phyloP scores from a whole-genome alignment of 2,329 filamentous ascomycete species.

The Aspergillus pseudotamarii region DNA sequence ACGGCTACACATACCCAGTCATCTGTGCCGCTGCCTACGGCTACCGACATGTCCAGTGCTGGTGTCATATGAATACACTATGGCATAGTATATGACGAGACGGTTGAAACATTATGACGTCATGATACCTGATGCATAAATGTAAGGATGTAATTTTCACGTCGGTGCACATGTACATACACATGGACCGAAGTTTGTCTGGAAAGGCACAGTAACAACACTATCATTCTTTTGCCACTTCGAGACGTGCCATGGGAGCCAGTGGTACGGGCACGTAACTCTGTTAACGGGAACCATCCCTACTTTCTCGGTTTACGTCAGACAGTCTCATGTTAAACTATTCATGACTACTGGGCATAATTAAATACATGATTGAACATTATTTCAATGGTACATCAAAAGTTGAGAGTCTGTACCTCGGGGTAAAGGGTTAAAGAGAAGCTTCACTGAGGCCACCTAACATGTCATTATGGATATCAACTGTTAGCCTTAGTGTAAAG shows the following conservation, averaged over 20 bases:
- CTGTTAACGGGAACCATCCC: neutral
- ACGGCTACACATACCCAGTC: slow-evolving; percentile 51
- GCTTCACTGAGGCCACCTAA: neutral
- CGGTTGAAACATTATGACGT: neutral
- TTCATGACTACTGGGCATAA: neutral
- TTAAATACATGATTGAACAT: neutral
- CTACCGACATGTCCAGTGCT: slow-evolving; percentile 14
- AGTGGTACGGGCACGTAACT: neutral
- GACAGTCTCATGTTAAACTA: neutral
- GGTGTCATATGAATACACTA: neutral
- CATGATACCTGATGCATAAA: neutral
- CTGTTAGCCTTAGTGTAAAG: neutral
- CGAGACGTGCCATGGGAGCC: neutral
- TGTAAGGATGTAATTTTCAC: neutral
- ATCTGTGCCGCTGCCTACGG: slow-evolving; percentile 37
- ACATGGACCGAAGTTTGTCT: neutral
- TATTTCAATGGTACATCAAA: neutral
- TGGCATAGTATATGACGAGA: neutral
- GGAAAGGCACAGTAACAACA: neutral
- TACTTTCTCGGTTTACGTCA: neutral
- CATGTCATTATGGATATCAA: neutral
- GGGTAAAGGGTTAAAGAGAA: neutral
- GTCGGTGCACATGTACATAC: neutral
- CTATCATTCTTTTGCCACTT: neutral
- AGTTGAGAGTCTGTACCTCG: neutral